Base-by-base conservation (phyloP, 805 yeast species). In the Starmerella ratchasimensis region DNA sequence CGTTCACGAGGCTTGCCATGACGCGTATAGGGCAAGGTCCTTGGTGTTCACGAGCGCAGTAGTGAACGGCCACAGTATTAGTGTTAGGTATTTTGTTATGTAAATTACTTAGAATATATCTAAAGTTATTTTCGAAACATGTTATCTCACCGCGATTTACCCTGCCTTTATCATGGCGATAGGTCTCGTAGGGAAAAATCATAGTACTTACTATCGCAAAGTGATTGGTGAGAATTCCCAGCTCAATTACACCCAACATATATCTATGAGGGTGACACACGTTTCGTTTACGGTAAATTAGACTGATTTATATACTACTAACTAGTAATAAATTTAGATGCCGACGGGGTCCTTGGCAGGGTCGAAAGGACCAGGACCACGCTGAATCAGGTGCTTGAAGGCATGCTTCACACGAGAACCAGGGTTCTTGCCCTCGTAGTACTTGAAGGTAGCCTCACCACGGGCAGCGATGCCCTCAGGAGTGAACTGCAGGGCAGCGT, bases 381-480 rank as follows among this genome's bases (percentile, higher is more conserved):
- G 43, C 54, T 51, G 55, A 32, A 31, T 33, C 13, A 45, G 47
- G 43, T 39, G 41, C 43, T 42, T 33, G 46, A 51, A 51, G 22
- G 55, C 54, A 15, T 24, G 36, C 39, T 34, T 67, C 68, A 72
- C 61, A 83, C 69, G 61, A 93, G 95, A 53, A 93, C 80, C 41
- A 65, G 59, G 39, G 81, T 63, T 41, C 32, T 67, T 58, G 57
- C 84, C 93, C 72, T 81, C 70, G 77, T 78, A 90, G 72, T 74
- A 83, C 47, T 73, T 71, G 54, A 80, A 65, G 46, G 86, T 77
- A 68, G 77, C 75, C 50, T 67, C 63, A 49, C 84, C 96, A 65
- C 86, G 82, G 55, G 72, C 67, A 54, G 93, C 88, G 61, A 90
- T 69, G 50, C 94, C 95, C 61, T 82, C 95, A 46, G 88, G 78